Evolutionary conservation across 2,329 filamentous ascomycete species (phyloP).

Genomic region (Escovopsis sp.): DNA sequence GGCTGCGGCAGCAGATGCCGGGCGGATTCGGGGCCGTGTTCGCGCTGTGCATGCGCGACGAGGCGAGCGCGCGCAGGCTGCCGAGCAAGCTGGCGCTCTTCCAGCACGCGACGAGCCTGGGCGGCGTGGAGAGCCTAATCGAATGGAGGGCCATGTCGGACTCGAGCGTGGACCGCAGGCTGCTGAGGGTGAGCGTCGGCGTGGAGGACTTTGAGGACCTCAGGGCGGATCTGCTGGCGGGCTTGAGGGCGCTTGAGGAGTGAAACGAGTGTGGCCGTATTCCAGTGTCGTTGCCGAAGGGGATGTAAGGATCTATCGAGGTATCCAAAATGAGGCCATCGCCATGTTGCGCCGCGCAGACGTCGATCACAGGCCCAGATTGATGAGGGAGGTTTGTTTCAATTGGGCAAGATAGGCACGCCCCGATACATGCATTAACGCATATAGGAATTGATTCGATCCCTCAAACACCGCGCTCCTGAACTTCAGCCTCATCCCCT

Average conservation of each 20-base stretch:
- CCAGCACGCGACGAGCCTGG: slow-evolving; percentile 87
- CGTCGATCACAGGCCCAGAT: no score
- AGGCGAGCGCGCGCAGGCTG: slow-evolving; percentile 47
- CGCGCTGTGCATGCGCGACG: slow-evolving; percentile 49
- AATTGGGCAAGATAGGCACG: no score
- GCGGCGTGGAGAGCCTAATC: slow-evolving; percentile 87
- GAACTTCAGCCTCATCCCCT: no score
- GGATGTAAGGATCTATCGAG: not conserved
- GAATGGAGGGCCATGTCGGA: slow-evolving; percentile 95
- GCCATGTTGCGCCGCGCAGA: no score
- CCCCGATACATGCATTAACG: no score
- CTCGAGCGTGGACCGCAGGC: slow-evolving; percentile 48
- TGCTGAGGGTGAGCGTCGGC: slow-evolving; percentile 74
- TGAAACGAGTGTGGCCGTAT: not conserved
- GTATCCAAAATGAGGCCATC: not conserved
- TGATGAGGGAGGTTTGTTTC: no score
- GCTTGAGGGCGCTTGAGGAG: slow-evolving; percentile 39
- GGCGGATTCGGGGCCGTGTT: slow-evolving; percentile 84
- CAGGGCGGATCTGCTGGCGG: slow-evolving; percentile 55
- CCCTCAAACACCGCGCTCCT: no score
- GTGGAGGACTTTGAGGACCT: slow-evolving; percentile 81
- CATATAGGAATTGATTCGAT: no score
- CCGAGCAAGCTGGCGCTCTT: slow-evolving; percentile 72
- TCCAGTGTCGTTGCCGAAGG: not conserved
- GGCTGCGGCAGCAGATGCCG: slow-evolving; percentile 82